A percentile compares a stretch with the other conserved stretches of the same genome.
Evolutionary conservation across 2,329 filamentous ascomycete species (phyloP).

Genomic region (Lecanicillium sp.): DNA sequence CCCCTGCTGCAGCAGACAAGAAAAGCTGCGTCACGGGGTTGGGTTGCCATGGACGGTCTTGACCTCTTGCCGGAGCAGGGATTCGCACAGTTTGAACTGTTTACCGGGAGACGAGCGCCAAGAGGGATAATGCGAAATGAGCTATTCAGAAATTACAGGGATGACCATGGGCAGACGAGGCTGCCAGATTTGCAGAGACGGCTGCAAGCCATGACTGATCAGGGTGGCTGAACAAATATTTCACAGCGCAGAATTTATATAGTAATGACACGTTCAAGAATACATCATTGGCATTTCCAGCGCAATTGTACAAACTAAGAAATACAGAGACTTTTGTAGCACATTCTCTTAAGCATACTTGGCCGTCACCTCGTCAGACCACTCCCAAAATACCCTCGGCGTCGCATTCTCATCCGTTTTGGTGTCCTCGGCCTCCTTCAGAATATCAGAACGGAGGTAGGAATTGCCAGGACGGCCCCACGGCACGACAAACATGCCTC

Average conservation of each 20-base stretch:
- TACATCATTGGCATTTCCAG: no score
- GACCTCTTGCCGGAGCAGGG: conserved; percentile 73
- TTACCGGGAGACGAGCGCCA: conserved; percentile 51
- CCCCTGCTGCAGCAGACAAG: conserved; percentile 63
- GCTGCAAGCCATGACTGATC: conserved; percentile 30
- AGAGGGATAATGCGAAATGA: conserved; percentile 63
- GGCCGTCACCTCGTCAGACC: conserved; percentile 23
- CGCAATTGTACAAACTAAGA: no score
- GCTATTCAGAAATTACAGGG: conserved; percentile 41
- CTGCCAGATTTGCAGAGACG: conserved; percentile 31
- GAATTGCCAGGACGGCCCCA: conserved; percentile 18
- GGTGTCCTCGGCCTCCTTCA: conserved; percentile 16
- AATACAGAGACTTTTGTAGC: no score
- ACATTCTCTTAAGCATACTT: no score
- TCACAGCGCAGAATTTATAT: no score
- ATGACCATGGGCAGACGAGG: conserved; percentile 31
- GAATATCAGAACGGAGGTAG: conserved; percentile 16
- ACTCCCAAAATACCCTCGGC: conserved; percentile 24
- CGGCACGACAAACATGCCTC: conserved; percentile 10
- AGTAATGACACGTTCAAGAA: no score
- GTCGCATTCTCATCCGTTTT: conserved; percentile 21
- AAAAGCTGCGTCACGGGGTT: conserved; percentile 50
- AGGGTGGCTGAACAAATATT: conserved; percentile 10
- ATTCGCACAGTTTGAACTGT: conserved; percentile 74
- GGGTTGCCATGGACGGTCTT: conserved; percentile 69